Evolutionary conservation across 2,329 filamentous ascomycete species (phyloP).

Genomic region (Trichoderma semiorbis): DNA sequence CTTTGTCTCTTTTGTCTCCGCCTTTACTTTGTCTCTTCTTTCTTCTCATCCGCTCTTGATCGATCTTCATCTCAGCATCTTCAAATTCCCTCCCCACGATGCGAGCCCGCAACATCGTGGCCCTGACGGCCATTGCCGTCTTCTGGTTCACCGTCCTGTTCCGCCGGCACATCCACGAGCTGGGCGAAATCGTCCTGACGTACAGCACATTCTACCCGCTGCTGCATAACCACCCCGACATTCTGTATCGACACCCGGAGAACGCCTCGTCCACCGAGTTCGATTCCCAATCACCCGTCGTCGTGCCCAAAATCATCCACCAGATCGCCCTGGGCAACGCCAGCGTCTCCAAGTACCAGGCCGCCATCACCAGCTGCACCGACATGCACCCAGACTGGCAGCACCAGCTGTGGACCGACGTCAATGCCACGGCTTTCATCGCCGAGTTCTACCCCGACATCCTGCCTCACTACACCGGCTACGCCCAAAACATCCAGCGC

Average conservation of each 20-base stretch:
- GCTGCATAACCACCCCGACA: slow-evolving; percentile 7
- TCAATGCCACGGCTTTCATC: slow-evolving; percentile 25
- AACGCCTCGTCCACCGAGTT: not conserved
- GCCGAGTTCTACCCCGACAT: slow-evolving; percentile 23
- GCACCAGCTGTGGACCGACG: slow-evolving; percentile 25
- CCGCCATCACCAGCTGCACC: slow-evolving; percentile 23
- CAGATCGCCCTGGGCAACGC: slow-evolving; percentile 41
- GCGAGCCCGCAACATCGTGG: slow-evolving; percentile 15
- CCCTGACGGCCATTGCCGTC: slow-evolving; percentile 6
- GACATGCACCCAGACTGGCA: slow-evolving; percentile 24
- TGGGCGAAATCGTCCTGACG: slow-evolving; percentile 16
- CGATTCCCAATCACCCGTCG: not conserved
- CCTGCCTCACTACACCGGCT: slow-evolving; percentile 24
- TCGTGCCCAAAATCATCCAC: slow-evolving; percentile 23
- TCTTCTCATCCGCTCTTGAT: not conserved
- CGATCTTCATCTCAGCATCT: not conserved
- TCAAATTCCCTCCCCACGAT: not conserved
- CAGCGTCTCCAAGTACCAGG: slow-evolving; percentile 34
- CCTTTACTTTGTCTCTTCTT: not conserved
- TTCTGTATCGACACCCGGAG: slow-evolving; percentile 17
- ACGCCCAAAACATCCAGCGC: slow-evolving; percentile 25
- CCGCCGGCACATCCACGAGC: slow-evolving; percentile 16
- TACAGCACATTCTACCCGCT: slow-evolving; percentile 20
- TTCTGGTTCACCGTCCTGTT: slow-evolving; percentile 15
- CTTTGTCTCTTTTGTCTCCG: not conserved